phyloP scores from a whole-genome alignment of 1,139 yeast genomes.

The Blastobotrys aristatus region DNA sequence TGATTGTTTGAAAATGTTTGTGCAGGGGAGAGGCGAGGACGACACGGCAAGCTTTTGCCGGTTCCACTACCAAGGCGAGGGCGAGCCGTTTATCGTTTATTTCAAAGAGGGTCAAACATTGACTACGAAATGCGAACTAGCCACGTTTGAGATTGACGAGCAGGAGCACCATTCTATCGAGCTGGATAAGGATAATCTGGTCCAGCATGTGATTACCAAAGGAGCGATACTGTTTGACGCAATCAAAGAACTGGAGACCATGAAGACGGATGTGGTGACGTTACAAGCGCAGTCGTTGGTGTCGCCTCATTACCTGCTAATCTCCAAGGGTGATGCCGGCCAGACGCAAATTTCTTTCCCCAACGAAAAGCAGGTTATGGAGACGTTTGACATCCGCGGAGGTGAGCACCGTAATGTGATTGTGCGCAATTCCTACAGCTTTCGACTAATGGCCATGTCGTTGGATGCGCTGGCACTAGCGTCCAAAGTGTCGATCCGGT shows the following conservation, averaged over 20 bases:
- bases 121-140: constrained; percentile 66
- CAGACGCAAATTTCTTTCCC: constrained; percentile 65
- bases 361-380: constrained; percentile 55
- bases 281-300: constrained; percentile 39
- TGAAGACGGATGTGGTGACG: constrained; percentile 56
- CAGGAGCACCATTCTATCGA: constrained; percentile 17
- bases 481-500: constrained; percentile 30
- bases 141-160: constrained; percentile 41
- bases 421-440: constrained; percentile 28
- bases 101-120: constrained; percentile 62
- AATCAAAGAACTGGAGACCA: constrained; percentile 61
- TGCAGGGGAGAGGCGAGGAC: constrained; percentile 5
- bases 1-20: constrained; percentile 29
- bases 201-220: constrained; percentile 61
- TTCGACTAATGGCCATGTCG: constrained; percentile 24
- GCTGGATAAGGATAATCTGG: constrained; percentile 45
- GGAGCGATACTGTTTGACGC: constrained; percentile 62
- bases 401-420: constrained; percentile 13
- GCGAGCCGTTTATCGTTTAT: constrained; percentile 60
- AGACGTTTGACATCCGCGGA: constrained; percentile 37
- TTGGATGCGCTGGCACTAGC: constrained; percentile 32
- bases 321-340: constrained; percentile 67
- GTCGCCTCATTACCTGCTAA: constrained; percentile 39
- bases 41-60: constrained; percentile 19
- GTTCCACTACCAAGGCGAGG: constrained; percentile 49